Percentiles rank a stretch among this genome's conserved stretches.
Conservation (phyloP, 129 eudicot genomes). For the Pseudognaphalium luteoalbum region DNA sequence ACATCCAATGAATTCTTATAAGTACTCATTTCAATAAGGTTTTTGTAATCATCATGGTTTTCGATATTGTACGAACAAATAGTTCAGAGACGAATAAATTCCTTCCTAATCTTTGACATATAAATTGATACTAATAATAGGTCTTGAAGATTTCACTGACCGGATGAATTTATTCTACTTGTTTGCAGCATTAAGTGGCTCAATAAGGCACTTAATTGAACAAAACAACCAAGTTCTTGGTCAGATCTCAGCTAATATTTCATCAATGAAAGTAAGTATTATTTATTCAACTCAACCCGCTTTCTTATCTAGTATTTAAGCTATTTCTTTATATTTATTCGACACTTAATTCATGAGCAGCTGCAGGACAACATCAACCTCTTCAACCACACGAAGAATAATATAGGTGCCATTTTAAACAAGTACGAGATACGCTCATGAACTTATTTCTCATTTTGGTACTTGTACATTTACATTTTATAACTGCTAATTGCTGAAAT, state of each 20-base stretch:
- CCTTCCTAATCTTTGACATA: not conserved
- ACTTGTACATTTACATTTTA: not conserved
- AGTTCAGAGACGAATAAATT: not conserved
- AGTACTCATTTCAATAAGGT: not conserved
- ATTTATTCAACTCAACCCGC: not conserved
- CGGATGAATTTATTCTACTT: slow-evolving; percentile 1
- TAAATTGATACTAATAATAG: not conserved
- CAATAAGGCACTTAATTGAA: slow-evolving; percentile 59
- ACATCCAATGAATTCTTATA: not conserved
- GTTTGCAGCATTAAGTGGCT: slow-evolving; percentile 58
- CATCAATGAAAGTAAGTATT: slow-evolving; percentile 60
- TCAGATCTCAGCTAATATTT: slow-evolving; percentile 66
- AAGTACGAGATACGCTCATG: slow-evolving; percentile 41
- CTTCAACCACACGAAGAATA: slow-evolving; percentile 68
- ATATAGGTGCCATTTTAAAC: slow-evolving; percentile 53
- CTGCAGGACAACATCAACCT: slow-evolving; percentile 79
- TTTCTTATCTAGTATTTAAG: not conserved
- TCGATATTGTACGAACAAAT: not conserved
- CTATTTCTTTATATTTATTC: slow-evolving; percentile 1
- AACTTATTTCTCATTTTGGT: not conserved
- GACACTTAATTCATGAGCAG: slow-evolving; percentile 42
- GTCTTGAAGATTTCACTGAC: slow-evolving; percentile 8
- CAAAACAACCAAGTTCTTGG: slow-evolving; percentile 68
- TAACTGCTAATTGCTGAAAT: slow-evolving; percentile 14
- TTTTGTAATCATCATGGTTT: not conserved